phyloP scores from a whole-genome alignment of 257 asterid genomes.

The Ehretia macrophylla region DNA sequence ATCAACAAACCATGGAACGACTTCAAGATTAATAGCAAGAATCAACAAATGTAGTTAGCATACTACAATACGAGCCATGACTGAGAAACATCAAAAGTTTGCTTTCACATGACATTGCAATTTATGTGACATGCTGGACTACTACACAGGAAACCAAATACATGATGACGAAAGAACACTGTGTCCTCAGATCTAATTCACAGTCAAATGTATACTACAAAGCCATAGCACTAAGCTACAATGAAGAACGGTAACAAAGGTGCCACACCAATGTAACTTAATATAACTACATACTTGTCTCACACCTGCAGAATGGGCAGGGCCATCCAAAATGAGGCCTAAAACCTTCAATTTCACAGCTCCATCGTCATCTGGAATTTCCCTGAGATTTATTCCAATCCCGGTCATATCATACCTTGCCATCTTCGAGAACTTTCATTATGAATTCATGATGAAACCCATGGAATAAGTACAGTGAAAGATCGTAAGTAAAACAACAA shows the following conservation, averaged over 20 bases:
- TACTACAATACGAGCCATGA: too few relatives aligned
- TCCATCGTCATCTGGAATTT: slow-evolving; percentile 78
- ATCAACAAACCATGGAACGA: too few relatives aligned
- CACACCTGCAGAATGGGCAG: slow-evolving; percentile 86
- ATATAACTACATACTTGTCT: slow-evolving; percentile 57
- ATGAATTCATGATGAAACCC: slow-evolving; percentile 60
- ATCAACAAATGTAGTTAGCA: too few relatives aligned
- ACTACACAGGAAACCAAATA: too few relatives aligned
- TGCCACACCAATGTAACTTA: neutral
- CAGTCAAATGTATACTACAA: neutral
- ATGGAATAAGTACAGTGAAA: slow-evolving; percentile 68
- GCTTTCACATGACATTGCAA: too few relatives aligned
- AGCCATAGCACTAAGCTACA: neutral
- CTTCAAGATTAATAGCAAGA: too few relatives aligned
- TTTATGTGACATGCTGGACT: too few relatives aligned
- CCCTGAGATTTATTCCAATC: slow-evolving; percentile 89
- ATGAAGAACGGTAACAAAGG: too few relatives aligned
- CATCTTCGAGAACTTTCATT: slow-evolving; percentile 92
- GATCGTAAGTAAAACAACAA: slow-evolving; percentile 38
- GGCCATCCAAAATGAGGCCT: slow-evolving; percentile 94
- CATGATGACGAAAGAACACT: too few relatives aligned
- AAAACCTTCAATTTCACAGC: slow-evolving; percentile 71
- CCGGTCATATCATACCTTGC: slow-evolving; percentile 96
- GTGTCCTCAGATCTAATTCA: too few relatives aligned
- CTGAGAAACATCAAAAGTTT: too few relatives aligned